Base-by-base conservation (phyloP, 768 basidiomycete species). In the Suillus tomentosus region DNA sequence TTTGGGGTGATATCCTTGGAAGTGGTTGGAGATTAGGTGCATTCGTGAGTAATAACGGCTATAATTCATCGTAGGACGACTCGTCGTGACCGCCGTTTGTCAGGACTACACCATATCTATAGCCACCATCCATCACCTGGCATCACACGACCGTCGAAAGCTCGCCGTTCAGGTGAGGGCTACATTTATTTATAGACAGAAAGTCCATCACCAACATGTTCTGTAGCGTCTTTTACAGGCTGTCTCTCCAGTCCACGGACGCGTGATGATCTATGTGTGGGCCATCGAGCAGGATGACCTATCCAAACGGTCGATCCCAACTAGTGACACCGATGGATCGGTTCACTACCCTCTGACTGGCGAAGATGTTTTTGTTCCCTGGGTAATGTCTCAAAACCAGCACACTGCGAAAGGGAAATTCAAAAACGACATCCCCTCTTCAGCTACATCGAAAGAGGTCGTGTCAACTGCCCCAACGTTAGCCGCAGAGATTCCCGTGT, bases 61-160 rank as follows among this genome's bases (percentile, higher is more conserved):
- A 9, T 19, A 13, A 19, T 27, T 5, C 39, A 10, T 57, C 17
- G 39, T 11, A 40, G 15, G 17, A 22, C 8, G 37, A 42, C 40
- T 42, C 10, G 27, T 58, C 40, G 19, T 42, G 40, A 58, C 27
- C 11, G 17, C 11, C 22, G 9, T 40, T 15, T 48, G n/a, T 22
- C 68, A 98, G 96, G 95, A 98, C 79, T 97, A 94, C 70, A 92
- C 92, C 2, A 95, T 99, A 57, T 97, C 96, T 5, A 96, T 99
- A 66, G 97, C 97, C 34, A 99, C 96, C 2, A 93, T 99, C 54
- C 97, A 99, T 71, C 97, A 99, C 76, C 82, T 99, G 6, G 88
- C 95, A 3, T 96, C 95, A 0, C 81, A 83, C 11, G 82, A 84
- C 62, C 85, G 97, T 40, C 84, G 97, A 22, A 82, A 80, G 66